Evolutionary conservation across 2,329 filamentous ascomycete genomes (phyloP).

Genomic region (Aspergillus sp.): DNA sequence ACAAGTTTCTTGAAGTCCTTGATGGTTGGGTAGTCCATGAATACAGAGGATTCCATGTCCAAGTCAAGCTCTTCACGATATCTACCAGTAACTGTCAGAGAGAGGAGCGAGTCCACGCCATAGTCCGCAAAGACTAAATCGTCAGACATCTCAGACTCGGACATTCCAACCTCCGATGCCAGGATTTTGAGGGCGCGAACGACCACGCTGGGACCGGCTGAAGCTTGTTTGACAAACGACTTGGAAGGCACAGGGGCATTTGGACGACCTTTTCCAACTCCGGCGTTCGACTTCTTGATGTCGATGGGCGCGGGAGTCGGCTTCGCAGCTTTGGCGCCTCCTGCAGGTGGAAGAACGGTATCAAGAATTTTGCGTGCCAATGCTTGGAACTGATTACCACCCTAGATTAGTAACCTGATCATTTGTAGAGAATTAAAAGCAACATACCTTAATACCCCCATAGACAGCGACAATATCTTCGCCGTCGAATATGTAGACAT

Average conservation of each 20-base stretch:
- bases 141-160: conserved; percentile 55
- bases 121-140: conserved; percentile 59
- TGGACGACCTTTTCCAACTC: conserved; percentile 15
- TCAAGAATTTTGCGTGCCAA: conserved; percentile 37
- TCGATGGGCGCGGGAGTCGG: conserved; percentile 19
- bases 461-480: conserved; percentile 53
- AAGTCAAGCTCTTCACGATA: conserved; percentile 59
- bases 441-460: conserved; percentile 40
- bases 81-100: conserved; percentile 57
- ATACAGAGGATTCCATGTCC: conserved; percentile 55
- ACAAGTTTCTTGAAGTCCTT: conserved; percentile 58
- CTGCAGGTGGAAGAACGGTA: conserved; percentile 34
- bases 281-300: conserved; percentile 23
- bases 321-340: conserved; percentile 18
- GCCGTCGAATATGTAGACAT: conserved; percentile 58
- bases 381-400: conserved; percentile 32
- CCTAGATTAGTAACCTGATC: too few relatives aligned
- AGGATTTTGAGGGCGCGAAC: conserved; percentile 35
- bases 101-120: conserved; percentile 59
- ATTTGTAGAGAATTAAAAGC: neutral
- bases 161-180: conserved; percentile 49
- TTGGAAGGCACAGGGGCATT: conserved; percentile 20
- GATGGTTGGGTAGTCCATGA: conserved; percentile 57
- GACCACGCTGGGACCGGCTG: conserved; percentile 24
- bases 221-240: conserved; percentile 3